Evolutionary conservation across 108 stramenopile species (phyloP), one percentile per base, ranked within the genome.

Genomic region (Skeletonema tropicum): DNA sequence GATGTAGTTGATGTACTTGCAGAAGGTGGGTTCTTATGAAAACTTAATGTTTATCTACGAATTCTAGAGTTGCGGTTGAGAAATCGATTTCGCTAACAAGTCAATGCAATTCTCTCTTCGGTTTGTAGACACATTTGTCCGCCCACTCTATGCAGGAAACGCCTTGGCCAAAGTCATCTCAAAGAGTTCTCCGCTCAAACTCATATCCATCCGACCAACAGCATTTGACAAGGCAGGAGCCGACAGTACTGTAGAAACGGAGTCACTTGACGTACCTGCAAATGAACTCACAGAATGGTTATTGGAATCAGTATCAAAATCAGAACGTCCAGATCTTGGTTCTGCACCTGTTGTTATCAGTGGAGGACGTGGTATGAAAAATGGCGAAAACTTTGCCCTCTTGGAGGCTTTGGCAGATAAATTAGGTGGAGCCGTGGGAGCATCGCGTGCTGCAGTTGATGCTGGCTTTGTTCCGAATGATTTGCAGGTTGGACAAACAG

Each of bases 91-190:
- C 0, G 42, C 35, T n/a, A 12, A 42, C 25, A 13, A 14, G 62
- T 33, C 11, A 42, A 25, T 39, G 17, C 38, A 7, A 38, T 38
- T 17, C 60, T 66, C 30, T 32, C n/a, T 12, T 68, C 30, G 12
- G 69, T 80, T 73, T 49, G 17, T n/a, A 91, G 93, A 94, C 74
- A 90, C 91, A 11, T 99, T 98, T 75, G 82, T 91, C 66, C 94
- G 99, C 13, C 98, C 99, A 45, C 96, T 99, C 87, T 99, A 99
- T 73, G 99, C 99, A 62, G 99, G 99, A 71, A 99, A 99, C 79
- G 98, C 97, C 31, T 85, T 99, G 73, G 96, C 95, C 38, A 98
- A 95, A 70, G 97, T 99, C 60, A 74, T 89, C 64, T 69, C 93
- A 57, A 82, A 79, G 39, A 92, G 89, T 61, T 68, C 90, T 55